Evolutionary conservation across 1,284 basidiomycete species (phyloP).

Genomic region (Bjerkandera adusta): DNA sequence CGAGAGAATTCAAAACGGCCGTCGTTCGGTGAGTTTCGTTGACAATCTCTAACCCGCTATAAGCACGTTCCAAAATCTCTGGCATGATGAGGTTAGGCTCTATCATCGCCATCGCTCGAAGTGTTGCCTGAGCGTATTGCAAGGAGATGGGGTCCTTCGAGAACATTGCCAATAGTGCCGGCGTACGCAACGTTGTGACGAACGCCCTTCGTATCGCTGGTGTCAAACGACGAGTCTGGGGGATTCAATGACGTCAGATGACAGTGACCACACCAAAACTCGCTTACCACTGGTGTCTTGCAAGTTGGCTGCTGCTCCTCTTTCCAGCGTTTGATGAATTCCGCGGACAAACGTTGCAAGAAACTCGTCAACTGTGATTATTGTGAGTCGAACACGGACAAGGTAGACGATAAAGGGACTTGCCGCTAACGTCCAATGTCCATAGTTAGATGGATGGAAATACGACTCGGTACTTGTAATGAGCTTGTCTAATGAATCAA

Average conservation of each 20-base stretch:
- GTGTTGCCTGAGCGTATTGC: conserved; percentile 65
- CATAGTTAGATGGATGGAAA: conserved; percentile 87
- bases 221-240: conserved; percentile 75
- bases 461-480: conserved; percentile 93
- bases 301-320: conserved; percentile 83
- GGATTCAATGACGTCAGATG: not conserved
- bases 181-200: conserved; percentile 81
- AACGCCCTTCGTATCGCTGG: conserved; percentile 82
- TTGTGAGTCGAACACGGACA: too few relatives aligned
- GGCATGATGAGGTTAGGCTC: conserved; percentile 92
- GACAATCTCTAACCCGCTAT: conserved; percentile 88
- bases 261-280: not conserved
- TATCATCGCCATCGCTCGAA: conserved; percentile 76
- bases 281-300: conserved; percentile 74
- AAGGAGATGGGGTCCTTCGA: conserved; percentile 79
- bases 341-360: conserved; percentile 73
- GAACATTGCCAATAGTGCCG: conserved; percentile 94
- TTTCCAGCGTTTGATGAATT: conserved; percentile 82
- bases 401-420: conserved; percentile 19
- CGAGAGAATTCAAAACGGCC: conserved; percentile 87
- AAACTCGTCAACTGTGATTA: conserved; percentile 78
- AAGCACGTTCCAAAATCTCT: conserved; percentile 88
- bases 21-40: conserved; percentile 95
- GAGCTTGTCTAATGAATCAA: conserved; percentile 87
- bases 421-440: conserved; percentile 65